Conservation (phyloP, 2,329 filamentous ascomycete species). For the Xylaria sp. region DNA sequence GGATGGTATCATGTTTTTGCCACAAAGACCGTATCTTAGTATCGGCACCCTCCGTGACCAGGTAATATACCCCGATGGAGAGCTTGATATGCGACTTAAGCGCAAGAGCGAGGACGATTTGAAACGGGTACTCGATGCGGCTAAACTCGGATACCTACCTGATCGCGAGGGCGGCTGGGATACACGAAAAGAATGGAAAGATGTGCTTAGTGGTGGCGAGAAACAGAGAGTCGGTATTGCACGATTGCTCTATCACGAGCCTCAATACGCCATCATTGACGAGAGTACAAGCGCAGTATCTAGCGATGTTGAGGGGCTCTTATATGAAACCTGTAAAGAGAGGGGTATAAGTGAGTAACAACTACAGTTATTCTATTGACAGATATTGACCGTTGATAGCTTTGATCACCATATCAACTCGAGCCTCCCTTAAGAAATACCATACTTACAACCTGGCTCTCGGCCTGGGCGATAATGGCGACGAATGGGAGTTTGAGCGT, state of each 20-base stretch:
- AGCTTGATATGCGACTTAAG: constrained; percentile 89
- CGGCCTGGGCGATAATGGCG: constrained; percentile 81
- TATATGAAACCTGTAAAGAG: constrained; percentile 94
- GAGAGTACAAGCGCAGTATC: constrained; percentile 96
- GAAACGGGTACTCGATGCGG: constrained; percentile 81
- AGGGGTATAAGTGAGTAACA: constrained; percentile 83
- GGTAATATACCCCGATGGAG: constrained; percentile 96
- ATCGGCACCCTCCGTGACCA: constrained; percentile 95
- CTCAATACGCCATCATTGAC: constrained; percentile 92
- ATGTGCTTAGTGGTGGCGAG: constrained; percentile 95
- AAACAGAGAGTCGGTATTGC: constrained; percentile 97
- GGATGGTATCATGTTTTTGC: constrained; percentile 98
- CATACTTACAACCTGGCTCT: constrained; percentile 92
- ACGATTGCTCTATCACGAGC: constrained; percentile 91
- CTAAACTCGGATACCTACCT: constrained; percentile 87
- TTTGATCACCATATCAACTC: constrained; percentile 93
- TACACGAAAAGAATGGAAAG: constrained; percentile 97
- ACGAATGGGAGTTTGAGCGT: constrained; percentile 90
- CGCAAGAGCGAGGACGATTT: constrained; percentile 83
- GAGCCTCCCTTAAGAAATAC: constrained; percentile 93
- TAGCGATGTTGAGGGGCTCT: constrained; percentile 89
- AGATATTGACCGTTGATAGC: constrained; percentile 60
- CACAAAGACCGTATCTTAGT: constrained; percentile 91
- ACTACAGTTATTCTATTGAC: neutral
- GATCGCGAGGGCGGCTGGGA: constrained; percentile 97